Base-by-base conservation (phyloP, 192 early-diverging fungal species). In the Coemansia sp. region DNA sequence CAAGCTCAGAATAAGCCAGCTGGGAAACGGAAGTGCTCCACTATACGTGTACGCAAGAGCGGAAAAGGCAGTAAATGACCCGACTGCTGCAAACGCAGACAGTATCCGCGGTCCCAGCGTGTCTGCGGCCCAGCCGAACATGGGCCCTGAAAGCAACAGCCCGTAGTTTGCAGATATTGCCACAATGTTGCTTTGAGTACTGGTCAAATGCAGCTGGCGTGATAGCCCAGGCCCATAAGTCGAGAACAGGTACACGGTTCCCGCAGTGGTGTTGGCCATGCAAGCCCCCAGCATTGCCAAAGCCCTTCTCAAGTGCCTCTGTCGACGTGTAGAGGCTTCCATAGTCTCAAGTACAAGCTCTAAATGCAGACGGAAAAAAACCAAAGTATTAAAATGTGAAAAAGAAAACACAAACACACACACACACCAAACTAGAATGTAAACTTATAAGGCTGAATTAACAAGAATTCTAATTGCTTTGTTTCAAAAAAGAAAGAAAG, bases 231-330 rank as follows among this genome's bases (percentile, higher is more conserved):
- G 83, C 7, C 88, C 85, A 64, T 91, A 92, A 0, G 85, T 85
- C 2, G 86, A 85, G 65, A 88, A 92, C 35, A 90, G 69, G 51
- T 92, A 92, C 48, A 91, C 81, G 0, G 90, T 91, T 39, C 90
- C 91, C 0, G 86, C 83, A 0, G 82, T 76, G 33, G 76, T 71
- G 7, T 81, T 82, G 8, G 85, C 85, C 53, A 85, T 54, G 36
- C 85, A 81, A 3, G 81, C 84, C 0, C 76, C 79, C 9, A 85
- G 66, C 74, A 78, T 85, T 55, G 87, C 72, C 56, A 81, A 65
- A 8, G 75, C 66, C 51, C 83, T 68, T 48, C 70, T 74, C 62
- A 68, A 68, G 56, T 85, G 64, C 45, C 83, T 68, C 69, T 71
- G 73, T 14, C 71, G 61, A 61, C 81, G 81, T 36, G 73, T 64